Evolutionary conservation across 768 basidiomycete genomes (phyloP).

Genomic region (Termitomyces sp.): DNA sequence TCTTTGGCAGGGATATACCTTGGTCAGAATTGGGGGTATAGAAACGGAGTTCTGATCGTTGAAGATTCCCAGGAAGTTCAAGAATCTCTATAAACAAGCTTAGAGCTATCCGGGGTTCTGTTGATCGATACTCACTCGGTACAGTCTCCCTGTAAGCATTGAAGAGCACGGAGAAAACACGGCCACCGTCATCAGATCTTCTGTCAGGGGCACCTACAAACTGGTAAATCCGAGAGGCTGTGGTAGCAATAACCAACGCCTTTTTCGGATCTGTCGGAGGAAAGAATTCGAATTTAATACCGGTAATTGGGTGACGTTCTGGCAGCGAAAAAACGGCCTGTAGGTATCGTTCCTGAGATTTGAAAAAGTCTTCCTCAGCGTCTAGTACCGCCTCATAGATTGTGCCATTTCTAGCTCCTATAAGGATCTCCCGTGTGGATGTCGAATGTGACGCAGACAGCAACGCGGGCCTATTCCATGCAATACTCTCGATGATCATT

Average conservation of each 20-base stretch:
- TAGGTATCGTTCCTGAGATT: conserved; percentile 78
- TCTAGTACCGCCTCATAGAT: conserved; percentile 90
- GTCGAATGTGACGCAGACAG: conserved; percentile 63
- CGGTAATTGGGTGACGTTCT: conserved; percentile 80
- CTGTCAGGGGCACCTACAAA: conserved; percentile 69
- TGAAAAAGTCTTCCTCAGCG: conserved; percentile 89
- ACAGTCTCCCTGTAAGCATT: conserved; percentile 67
- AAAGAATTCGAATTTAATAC: conserved; percentile 78
- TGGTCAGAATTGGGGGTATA: conserved; percentile 71
- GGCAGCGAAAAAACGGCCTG: conserved; percentile 73
- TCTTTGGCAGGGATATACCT: conserved; percentile 63
- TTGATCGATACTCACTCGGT: conserved; percentile 59
- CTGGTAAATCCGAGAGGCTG: conserved; percentile 87
- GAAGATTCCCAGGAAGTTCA: conserved; percentile 79
- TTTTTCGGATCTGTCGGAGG: conserved; percentile 58
- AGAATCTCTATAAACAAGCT: conserved; percentile 62
- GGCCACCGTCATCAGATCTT: conserved; percentile 69
- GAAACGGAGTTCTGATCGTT: conserved; percentile 77
- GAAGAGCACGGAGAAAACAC: conserved; percentile 74
- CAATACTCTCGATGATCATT: conserved; percentile 85
- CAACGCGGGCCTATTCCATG: conserved; percentile 79
- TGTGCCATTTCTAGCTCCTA: conserved; percentile 81
- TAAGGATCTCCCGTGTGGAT: conserved; percentile 79
- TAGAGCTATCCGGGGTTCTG: background rate
- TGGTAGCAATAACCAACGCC: conserved; percentile 76